A percentile compares a stretch with the other conserved stretches of the same genome.
Evolutionary conservation across 768 basidiomycete species (phyloP).

Genomic region (Russula sp.): DNA sequence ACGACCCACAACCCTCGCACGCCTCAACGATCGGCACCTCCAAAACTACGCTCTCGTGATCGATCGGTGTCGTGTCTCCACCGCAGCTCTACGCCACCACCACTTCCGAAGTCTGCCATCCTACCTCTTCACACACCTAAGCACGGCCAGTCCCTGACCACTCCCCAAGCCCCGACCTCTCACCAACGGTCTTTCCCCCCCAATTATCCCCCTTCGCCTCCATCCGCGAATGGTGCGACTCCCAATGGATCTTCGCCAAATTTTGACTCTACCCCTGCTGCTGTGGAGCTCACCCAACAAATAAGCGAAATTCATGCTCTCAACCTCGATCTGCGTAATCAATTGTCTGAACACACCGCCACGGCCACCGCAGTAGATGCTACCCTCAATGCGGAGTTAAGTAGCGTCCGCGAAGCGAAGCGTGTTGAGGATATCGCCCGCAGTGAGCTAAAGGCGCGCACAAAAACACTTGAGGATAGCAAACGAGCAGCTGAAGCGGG

Average conservation of each 20-base stretch:
- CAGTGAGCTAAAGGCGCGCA: constrained; percentile 71
- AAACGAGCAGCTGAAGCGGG: constrained; percentile 74
- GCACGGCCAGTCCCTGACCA: constrained; percentile 24
- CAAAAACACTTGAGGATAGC: constrained; percentile 80
- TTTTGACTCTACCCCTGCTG: constrained; percentile 57
- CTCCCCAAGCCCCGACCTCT: constrained; percentile 16
- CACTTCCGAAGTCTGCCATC: constrained; percentile 74
- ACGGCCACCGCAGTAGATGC: constrained; percentile 43
- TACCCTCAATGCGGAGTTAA: constrained; percentile 57
- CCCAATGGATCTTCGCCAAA: constrained; percentile 32
- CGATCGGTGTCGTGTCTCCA: constrained; percentile 21
- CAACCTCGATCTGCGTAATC: constrained; percentile 59
- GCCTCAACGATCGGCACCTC: constrained; percentile 37
- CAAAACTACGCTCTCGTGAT: constrained; percentile 43
- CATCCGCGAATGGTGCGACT: constrained; percentile 12
- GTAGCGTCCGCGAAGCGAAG: constrained; percentile 68
- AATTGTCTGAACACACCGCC: constrained; percentile 45
- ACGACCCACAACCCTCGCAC: constrained; percentile 16
- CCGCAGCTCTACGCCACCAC: constrained; percentile 72
- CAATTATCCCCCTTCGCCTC: constrained; percentile 10
- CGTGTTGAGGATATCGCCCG: constrained; percentile 77
- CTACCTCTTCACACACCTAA: constrained; percentile 67
- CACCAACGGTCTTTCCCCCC: constrained; percentile 16
- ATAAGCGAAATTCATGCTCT: constrained; percentile 55
- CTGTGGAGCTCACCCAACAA: constrained; percentile 69